These are phyloP conservation scores for Nymphaea thermarum DNA, from an alignment of 164 flowering plant species.

Conservation along the genomic window DNA sequence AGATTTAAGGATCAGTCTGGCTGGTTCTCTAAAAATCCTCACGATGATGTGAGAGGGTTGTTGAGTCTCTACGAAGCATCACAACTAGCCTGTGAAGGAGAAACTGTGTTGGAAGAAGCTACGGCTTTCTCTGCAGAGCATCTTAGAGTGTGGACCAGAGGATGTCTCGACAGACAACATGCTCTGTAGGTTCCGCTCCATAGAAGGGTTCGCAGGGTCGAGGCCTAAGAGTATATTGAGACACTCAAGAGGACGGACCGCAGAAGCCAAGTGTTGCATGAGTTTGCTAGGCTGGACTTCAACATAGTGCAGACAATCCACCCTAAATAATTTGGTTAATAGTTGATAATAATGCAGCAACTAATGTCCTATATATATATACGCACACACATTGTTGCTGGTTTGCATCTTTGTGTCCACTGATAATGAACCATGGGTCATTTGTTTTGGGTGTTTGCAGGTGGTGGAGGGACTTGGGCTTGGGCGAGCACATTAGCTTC, in stretches of 20 bases:
- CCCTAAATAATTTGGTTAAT: neutral
- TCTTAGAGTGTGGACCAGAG: neutral
- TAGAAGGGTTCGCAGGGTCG: constrained; percentile 13
- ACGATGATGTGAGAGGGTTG: constrained; percentile 9
- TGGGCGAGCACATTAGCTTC: too few relatives aligned
- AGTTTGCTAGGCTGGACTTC: constrained; percentile 7
- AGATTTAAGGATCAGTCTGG: constrained; percentile 4
- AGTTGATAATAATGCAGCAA: too few relatives aligned
- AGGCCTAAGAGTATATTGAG: constrained; percentile 14
- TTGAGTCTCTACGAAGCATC: constrained; percentile 22
- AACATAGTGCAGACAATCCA: constrained; percentile 8
- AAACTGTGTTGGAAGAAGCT: constrained; percentile 12
- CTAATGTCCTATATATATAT: too few relatives aligned
- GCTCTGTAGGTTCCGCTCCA: constrained; percentile 18
- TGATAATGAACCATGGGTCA: too few relatives aligned
- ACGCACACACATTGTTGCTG: too few relatives aligned
- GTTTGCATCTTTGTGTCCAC: too few relatives aligned
- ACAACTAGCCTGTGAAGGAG: constrained; percentile 7
- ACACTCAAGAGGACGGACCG: too few relatives aligned
- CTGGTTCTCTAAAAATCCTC: neutral
- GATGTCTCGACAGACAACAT: constrained; percentile 3
- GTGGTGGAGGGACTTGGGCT: too few relatives aligned
- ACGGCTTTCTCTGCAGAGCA: constrained; percentile 4
- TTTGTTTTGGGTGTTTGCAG: too few relatives aligned
- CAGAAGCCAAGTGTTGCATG: neutral